phyloP scores from a whole-genome alignment of 805 yeast species.

The Barnettozyma pratensis region DNA sequence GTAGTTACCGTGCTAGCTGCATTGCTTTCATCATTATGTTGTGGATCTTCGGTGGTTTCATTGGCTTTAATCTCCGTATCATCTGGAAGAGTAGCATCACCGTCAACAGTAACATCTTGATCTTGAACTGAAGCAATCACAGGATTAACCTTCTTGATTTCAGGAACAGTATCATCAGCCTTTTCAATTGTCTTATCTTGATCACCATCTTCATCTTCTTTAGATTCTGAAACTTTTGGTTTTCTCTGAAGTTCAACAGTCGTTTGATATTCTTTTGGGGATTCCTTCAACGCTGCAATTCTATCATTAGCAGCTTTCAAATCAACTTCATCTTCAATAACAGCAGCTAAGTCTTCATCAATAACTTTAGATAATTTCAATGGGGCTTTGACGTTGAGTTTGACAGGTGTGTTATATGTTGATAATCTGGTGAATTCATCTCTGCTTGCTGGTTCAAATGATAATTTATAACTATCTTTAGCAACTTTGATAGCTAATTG shows the following conservation, averaged over 20 bases:
- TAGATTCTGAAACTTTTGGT: slow-evolving; percentile 6
- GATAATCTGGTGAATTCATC: slow-evolving; percentile 73
- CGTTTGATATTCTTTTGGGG: slow-evolving; percentile 19
- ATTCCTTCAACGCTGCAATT: slow-evolving; percentile 15
- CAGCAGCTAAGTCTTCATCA: slow-evolving; percentile 26
- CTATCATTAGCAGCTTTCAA: slow-evolving; percentile 23
- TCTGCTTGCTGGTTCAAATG: slow-evolving; percentile 71
- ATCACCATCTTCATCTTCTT: slow-evolving; percentile 13
- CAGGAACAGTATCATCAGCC: slow-evolving; percentile 16
- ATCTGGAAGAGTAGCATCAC: slow-evolving; percentile 45
- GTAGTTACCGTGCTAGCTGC: slow-evolving; percentile 17
- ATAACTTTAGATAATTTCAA: slow-evolving; percentile 35
- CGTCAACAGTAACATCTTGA: slow-evolving; percentile 34
- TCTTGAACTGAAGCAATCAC: slow-evolving; percentile 20
- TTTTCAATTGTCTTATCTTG: slow-evolving; percentile 18
- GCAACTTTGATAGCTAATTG: slow-evolving; percentile 75
- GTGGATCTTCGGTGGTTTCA: slow-evolving; percentile 41
- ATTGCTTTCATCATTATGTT: slow-evolving; percentile 29
- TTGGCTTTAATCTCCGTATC: slow-evolving; percentile 38
- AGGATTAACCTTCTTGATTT: slow-evolving; percentile 18
- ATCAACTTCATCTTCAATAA: slow-evolving; percentile 26
- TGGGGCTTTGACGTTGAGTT: slow-evolving; percentile 26
- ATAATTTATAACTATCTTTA: slow-evolving; percentile 70
- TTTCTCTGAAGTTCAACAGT: slow-evolving; percentile 7
- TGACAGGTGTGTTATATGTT: slow-evolving; percentile 35